Percentiles rank a stretch among this genome's conserved stretches.
phyloP scores from a whole-genome alignment of 2,329 filamentous ascomycete genomes.

The Blumeria hordei region DNA sequence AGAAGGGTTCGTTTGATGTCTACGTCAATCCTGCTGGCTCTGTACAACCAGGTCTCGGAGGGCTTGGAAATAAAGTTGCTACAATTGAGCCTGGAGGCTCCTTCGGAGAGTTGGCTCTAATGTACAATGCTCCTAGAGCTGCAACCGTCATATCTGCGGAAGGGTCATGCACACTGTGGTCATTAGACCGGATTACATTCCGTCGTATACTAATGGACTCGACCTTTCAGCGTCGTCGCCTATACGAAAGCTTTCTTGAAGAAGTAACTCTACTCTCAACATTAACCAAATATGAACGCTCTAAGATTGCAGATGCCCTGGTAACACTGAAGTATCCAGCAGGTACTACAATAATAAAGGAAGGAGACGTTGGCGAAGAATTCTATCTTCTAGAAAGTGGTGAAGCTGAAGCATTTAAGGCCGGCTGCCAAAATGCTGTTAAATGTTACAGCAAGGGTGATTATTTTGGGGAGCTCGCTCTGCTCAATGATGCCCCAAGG shows the following conservation, averaged over 20 bases:
- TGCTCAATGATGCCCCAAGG: constrained; percentile 81
- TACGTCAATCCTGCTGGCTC: constrained; percentile 62
- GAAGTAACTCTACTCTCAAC: constrained; percentile 69
- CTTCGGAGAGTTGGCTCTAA: constrained; percentile 87
- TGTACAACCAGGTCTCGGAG: constrained; percentile 56
- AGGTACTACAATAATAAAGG: constrained; percentile 64
- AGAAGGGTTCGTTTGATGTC: constrained; percentile 73
- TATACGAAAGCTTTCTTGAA: constrained; percentile 93
- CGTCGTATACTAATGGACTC: constrained; percentile 96
- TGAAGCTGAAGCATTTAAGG: constrained; percentile 67
- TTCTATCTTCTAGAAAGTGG: constrained; percentile 83
- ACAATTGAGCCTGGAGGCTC: constrained; percentile 71
- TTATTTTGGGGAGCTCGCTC: constrained; percentile 86
- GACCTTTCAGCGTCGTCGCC: constrained; percentile 79
- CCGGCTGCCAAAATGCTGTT: constrained; percentile 43
- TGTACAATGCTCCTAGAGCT: constrained; percentile 95
- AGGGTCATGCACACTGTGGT: constrained; percentile 63
- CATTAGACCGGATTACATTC: constrained; percentile 85
- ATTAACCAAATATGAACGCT: constrained; percentile 76
- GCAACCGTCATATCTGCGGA: constrained; percentile 79
- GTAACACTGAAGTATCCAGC: constrained; percentile 70
- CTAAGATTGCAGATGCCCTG: constrained; percentile 90
- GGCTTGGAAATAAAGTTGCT: constrained; percentile 62
- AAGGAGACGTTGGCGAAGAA: constrained; percentile 74
- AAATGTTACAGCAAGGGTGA: constrained; percentile 76